Evolutionary conservation across 331 rosid genomes (phyloP).

Genomic region (Saraca asoca): DNA sequence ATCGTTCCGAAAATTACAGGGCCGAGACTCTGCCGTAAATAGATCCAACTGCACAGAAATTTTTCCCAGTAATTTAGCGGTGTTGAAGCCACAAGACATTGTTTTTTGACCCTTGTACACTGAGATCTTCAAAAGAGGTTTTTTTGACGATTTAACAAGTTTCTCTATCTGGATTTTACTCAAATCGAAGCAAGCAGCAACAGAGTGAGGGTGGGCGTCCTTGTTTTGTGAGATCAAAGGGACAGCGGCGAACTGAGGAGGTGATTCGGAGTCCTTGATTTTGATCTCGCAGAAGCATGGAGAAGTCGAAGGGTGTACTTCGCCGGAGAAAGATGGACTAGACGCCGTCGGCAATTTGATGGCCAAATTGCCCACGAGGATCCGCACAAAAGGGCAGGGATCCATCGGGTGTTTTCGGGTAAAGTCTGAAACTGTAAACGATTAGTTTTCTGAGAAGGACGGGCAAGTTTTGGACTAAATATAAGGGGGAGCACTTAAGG

Average conservation of each 20-base stretch:
- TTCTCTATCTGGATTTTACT: slow-evolving; percentile 55
- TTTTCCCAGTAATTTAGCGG: slow-evolving; percentile 53
- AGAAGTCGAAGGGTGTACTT: slow-evolving; percentile 59
- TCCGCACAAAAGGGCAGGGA: slow-evolving; percentile 79
- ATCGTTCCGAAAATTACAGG: slow-evolving; percentile 57
- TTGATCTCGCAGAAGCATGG: slow-evolving; percentile 69
- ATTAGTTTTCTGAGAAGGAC: not conserved
- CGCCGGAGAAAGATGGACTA: slow-evolving; percentile 50
- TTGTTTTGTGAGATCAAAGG: slow-evolving; percentile 36
- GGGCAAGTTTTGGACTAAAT: not conserved
- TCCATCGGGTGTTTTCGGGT: slow-evolving; percentile 49
- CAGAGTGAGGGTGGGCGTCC: slow-evolving; percentile 39
- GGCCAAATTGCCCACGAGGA: slow-evolving; percentile 73
- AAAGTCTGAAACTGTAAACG: not conserved
- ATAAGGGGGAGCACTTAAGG: slow-evolving; percentile 8
- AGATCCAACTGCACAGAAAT: slow-evolving; percentile 59
- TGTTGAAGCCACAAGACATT: slow-evolving; percentile 41
- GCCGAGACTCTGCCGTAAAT: slow-evolving; percentile 38
- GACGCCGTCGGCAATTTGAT: slow-evolving; percentile 59
- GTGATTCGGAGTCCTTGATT: slow-evolving; percentile 42
- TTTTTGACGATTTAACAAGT: slow-evolving; percentile 34
- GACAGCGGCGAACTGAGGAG: slow-evolving; percentile 40
- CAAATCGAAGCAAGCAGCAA: slow-evolving; percentile 63
- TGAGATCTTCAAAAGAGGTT: slow-evolving; percentile 43
- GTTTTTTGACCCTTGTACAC: slow-evolving; percentile 48